These are phyloP conservation scores for Meyerozyma guilliermondii DNA, from an alignment of 1,139 yeast genomes.

Conservation along the genomic window DNA sequence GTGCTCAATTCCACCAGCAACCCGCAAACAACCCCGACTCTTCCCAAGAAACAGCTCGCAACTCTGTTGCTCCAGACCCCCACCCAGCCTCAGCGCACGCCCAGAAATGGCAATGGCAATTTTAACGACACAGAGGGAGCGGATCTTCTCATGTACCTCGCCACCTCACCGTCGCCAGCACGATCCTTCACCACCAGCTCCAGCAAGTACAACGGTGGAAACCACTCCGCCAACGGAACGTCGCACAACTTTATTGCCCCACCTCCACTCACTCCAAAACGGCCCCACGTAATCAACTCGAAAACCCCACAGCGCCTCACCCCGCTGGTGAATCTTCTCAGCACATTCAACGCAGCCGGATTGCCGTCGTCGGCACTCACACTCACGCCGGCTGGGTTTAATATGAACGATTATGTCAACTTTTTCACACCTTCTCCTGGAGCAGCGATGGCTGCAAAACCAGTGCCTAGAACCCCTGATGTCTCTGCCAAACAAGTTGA, in stretches of 20 bases:
- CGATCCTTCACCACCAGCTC: conserved; percentile 20
- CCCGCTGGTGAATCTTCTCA: conserved; percentile 35
- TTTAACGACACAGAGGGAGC: conserved; percentile 72
- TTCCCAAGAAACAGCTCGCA: conserved; percentile 17
- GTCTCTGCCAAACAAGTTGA: conserved; percentile 39
- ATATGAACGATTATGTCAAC: conserved; percentile 78
- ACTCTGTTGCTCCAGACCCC: conserved; percentile 32
- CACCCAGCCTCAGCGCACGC: conserved; percentile 18
- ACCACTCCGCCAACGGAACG: too few relatives aligned
- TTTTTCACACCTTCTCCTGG: conserved; percentile 74
- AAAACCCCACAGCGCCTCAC: conserved; percentile 43
- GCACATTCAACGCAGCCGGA: conserved; percentile 14
- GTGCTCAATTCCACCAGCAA: conserved; percentile 17
- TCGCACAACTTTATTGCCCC: too few relatives aligned
- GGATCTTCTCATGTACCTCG: conserved; percentile 72
- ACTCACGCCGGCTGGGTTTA: conserved; percentile 66
- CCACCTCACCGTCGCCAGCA: conserved; percentile 82
- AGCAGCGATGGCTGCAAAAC: conserved; percentile 17
- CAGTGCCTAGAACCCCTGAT: conserved; percentile 18
- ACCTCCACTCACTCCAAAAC: conserved; percentile 44
- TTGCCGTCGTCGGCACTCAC: conserved; percentile 42
- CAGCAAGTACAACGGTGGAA: too few relatives aligned
- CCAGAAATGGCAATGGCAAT: conserved; percentile 12
- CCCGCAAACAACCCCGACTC: conserved; percentile 31
- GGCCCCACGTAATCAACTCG: conserved; percentile 24